Conservation (phyloP, 2,329 filamentous ascomycete genomes). For the Fusarium nygamai region DNA sequence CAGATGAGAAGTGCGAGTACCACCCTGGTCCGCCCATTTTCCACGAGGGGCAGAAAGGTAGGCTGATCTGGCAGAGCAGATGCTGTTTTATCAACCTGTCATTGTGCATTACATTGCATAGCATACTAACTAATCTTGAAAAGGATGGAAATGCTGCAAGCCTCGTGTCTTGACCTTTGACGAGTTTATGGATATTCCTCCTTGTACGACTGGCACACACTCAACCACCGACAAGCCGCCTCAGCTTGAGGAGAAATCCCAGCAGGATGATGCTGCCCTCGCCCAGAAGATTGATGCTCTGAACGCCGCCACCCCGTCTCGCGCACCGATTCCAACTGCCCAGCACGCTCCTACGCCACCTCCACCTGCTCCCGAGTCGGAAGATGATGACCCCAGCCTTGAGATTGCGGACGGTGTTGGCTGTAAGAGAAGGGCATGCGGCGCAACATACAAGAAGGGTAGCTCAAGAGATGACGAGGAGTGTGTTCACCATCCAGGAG, state of each 20-base stretch:
- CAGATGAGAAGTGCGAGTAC: constrained; percentile 86
- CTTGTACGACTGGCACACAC: constrained; percentile 93
- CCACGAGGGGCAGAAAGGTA: constrained; percentile 98
- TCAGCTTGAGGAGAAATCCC: constrained; percentile 67
- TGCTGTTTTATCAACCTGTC: neutral
- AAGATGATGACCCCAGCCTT: constrained; percentile 83
- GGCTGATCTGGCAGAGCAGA: constrained; percentile 12
- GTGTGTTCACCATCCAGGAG: constrained; percentile 89
- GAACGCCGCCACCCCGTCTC: constrained; percentile 55
- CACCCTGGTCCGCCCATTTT: constrained; percentile 95
- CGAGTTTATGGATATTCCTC: constrained; percentile 92
- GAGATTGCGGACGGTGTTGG: constrained; percentile 77
- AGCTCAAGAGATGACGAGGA: constrained; percentile 73
- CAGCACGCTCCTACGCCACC: constrained; percentile 63
- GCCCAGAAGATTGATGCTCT: constrained; percentile 65
- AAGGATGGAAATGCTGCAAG: constrained; percentile 99
- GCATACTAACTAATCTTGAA: neutral
- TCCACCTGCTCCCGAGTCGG: constrained; percentile 77
- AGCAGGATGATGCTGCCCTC: constrained; percentile 54
- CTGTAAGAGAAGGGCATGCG: constrained; percentile 84
- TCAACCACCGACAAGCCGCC: constrained; percentile 81
- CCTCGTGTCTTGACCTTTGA: constrained; percentile 96
- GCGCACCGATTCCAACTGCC: constrained; percentile 52
- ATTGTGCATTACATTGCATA: neutral
- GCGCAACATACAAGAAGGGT: constrained; percentile 70